Evolutionary conservation across 2,329 filamentous ascomycete species (phyloP), one percentile per base, ranked within the genome.

Genomic region (Drechslerella dactyloides): DNA sequence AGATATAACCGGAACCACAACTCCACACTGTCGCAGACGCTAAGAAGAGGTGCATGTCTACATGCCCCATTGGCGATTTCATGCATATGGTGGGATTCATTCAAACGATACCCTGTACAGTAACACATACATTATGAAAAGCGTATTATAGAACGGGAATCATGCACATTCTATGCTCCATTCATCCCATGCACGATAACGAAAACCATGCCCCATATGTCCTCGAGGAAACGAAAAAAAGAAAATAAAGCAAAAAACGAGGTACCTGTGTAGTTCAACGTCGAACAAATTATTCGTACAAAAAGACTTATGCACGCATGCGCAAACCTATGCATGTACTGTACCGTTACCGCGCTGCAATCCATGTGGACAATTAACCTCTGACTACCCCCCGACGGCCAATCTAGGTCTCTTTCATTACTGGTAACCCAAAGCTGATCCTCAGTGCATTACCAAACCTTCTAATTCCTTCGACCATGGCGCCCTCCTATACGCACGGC

Each of bases 371-470:
- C 21, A 58, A 27, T 33, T 3, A 33, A 33, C 8, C 3, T 33
- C 27, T 4, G 8, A 33, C 13, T 42, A 42, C 37, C 37, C n/a
- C 37, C n/a, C n/a, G n/a, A n/a, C n/a, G 4, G 13, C 37, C 11
- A 17, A 30, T 48, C 42, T 44, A 19, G 1, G 23, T 61, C 44
- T 66, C 69, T 19, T 56, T 46, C 19, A 73, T 51, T 6, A 30
- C 57, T 10, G 62, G 64, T 70, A 86, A 69, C 57, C 80, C 81
- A 78, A 89, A 90, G 70, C 83, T 82, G 69, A 82, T 84, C 74
- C 86, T 84, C 44, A 97, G 82, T 6, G 91, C 90, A 64, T 85
- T 83, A 0, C 91, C 91, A 75, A 99, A 89, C 69, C 93, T 83
- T 73, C 83, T 82, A 65, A 92, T 91, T 1, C 90, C 90, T 77